phyloP scores from a whole-genome alignment of 495 filamentous ascomycete species.

The Terfezia boudieri region DNA sequence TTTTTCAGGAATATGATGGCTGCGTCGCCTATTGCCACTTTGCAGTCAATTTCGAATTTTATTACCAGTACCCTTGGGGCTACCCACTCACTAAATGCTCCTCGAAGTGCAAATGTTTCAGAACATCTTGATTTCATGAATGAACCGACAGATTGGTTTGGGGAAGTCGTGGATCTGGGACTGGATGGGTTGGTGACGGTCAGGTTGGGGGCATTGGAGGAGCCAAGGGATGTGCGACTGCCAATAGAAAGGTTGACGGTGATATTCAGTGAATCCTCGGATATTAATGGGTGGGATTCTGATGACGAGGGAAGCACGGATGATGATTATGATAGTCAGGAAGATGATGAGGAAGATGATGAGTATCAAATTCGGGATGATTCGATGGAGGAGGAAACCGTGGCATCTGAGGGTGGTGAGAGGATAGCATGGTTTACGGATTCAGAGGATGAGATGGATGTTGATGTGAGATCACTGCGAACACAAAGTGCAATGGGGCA shows the following conservation, averaged over 20 bases:
- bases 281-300: constrained; percentile 8
- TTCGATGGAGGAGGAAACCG: constrained; percentile 17
- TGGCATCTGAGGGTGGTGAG: constrained; percentile 23
- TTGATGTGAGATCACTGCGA: constrained; percentile 8
- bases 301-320: constrained; percentile 13
- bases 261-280: constrained; percentile 19
- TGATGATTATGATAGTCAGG: constrained; percentile 15
- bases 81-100: neutral
- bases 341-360: constrained; percentile 15
- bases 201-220: constrained; percentile 26
- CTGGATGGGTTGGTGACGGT: constrained; percentile 32
- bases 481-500: neutral
- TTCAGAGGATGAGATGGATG: constrained; percentile 16
- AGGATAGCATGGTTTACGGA: constrained; percentile 21
- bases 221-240: constrained; percentile 29
- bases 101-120: neutral
- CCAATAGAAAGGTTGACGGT: constrained; percentile 25
- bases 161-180: constrained; percentile 32
- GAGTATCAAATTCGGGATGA: constrained; percentile 22
- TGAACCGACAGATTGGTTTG: constrained; percentile 27
- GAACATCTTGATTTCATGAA: neutral
- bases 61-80: neutral
- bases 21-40: neutral
- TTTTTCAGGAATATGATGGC: neutral
- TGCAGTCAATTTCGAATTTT: neutral